Evolutionary conservation across 768 basidiomycete genomes (phyloP).

Genomic region (Macrolepiota dolichaula): DNA sequence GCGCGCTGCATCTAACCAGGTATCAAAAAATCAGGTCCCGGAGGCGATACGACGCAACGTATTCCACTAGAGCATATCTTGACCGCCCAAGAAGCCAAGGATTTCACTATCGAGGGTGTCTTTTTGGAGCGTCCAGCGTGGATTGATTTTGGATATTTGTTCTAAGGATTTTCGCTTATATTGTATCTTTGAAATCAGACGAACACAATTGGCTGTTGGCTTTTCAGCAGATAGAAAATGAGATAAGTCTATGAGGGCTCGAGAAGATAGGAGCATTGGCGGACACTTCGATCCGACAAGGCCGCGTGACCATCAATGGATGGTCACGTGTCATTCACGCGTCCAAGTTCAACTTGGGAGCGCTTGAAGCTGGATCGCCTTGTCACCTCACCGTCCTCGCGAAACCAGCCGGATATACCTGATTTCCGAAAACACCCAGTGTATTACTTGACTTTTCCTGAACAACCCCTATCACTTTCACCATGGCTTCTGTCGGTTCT

Average conservation of each 20-base stretch:
- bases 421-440: neutral
- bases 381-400: neutral
- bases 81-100: slow-evolving; percentile 30
- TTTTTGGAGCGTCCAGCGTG: slow-evolving; percentile 48
- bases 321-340: slow-evolving; percentile 1
- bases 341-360: slow-evolving; percentile 4
- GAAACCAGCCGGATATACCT: neutral
- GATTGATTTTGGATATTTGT: slow-evolving; percentile 51
- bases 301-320: neutral
- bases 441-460: neutral
- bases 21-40: slow-evolving; percentile 40
- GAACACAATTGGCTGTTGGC: neutral
- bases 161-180: slow-evolving; percentile 16
- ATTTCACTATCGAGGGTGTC: slow-evolving; percentile 46
- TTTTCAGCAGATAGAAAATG: neutral
- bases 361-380: neutral
- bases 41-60: slow-evolving; percentile 43
- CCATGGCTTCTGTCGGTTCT: slow-evolving; percentile 47
- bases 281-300: neutral
- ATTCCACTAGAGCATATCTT: slow-evolving; percentile 47
- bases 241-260: neutral
- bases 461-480: neutral
- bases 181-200: no score
- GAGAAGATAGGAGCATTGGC: neutral
- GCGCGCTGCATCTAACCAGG: neutral